Conservation (phyloP, 345 rosid species). For the Pistacia vera region DNA sequence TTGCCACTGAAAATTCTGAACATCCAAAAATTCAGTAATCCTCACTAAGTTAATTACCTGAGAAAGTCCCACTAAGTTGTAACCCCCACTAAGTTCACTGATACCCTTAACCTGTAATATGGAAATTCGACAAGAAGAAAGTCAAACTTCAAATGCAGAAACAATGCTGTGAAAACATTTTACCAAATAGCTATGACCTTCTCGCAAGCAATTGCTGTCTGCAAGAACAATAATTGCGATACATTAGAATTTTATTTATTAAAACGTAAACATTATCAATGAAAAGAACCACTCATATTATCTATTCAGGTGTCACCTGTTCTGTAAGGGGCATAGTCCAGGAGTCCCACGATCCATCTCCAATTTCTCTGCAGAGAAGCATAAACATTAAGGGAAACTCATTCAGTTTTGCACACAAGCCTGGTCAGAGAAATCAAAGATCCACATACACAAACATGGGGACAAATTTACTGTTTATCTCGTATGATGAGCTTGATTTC, state of each 20-base stretch:
- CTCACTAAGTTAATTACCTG: conserved; percentile 45
- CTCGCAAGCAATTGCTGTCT: conserved; percentile 82
- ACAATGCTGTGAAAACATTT: not conserved
- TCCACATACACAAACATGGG: not conserved
- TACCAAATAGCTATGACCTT: conserved; percentile 52
- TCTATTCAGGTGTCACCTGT: conserved; percentile 50
- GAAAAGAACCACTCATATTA: conserved; percentile 5
- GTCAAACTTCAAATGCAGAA: conserved; percentile 10
- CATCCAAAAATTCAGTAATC: conserved; percentile 72
- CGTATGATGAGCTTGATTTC: not conserved
- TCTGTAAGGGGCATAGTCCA: conserved; percentile 84
- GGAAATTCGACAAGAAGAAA: conserved; percentile 9
- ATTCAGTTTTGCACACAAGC: not conserved
- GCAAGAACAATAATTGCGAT: conserved; percentile 35
- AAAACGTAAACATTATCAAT: conserved; percentile 8
- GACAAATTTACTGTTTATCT: not conserved
- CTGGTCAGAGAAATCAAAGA: not conserved
- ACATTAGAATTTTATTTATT: conserved; percentile 7
- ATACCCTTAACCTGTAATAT: conserved; percentile 61
- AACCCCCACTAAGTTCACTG: conserved; percentile 71
- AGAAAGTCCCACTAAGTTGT: conserved; percentile 86
- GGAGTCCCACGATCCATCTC: conserved; percentile 93
- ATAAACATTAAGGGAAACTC: conserved; percentile 4
- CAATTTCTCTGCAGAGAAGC: conserved; percentile 61
- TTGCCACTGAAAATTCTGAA: conserved; percentile 38